Base-by-base conservation (phyloP, 371 early-diverging fungal species). In the Mortierella sp. region DNA sequence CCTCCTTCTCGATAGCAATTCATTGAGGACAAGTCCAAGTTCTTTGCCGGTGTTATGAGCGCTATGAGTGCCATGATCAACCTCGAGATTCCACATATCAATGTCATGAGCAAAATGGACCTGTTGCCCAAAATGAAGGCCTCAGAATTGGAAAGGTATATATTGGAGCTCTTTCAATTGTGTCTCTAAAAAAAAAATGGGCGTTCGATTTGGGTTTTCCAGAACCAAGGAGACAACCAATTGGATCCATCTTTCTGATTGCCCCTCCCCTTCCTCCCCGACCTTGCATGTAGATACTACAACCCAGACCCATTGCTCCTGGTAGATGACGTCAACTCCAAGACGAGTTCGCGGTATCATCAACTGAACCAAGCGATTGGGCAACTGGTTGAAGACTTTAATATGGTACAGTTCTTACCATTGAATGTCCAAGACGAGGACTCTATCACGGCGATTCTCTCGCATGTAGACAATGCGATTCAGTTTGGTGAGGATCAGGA, bases 21-120 rank as follows among this genome's bases (percentile, higher is more conserved):
- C 82, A 88, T 99, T 46, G 92, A 95, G 64, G 98, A 98, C 82
- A 89, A 94, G 59, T 81, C 92, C 64, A 99, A 99, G 85, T 98
- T 95, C 81, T 96, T 99, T 81, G 90, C 96, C 14, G 99, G 99
- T 12, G 96, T 97, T 6, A 81, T 98, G 83, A 95, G 93, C 77
- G 95, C 96, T 1, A 95, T 93, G 83, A 89, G 94, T 65, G 94
- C 94, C n/a, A 98, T 98, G 98, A 88, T 97, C 60, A 95, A 97
- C 81, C 82, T 99, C 62, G 96, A 96, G 68, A 92, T 98, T 30
- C 97, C 99, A 14, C 96, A 98, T 81, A 89, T 99, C 77, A 99
- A 99, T 80, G 96, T 99, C 23, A 87, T 99, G 89, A 94, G 95
- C 55, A 99, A 99, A 84, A 96, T 97, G 94, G 99, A 99, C 84